These are phyloP conservation scores for Prunus padus DNA, from an alignment of 306 rosid species.

Conservation along the genomic window DNA sequence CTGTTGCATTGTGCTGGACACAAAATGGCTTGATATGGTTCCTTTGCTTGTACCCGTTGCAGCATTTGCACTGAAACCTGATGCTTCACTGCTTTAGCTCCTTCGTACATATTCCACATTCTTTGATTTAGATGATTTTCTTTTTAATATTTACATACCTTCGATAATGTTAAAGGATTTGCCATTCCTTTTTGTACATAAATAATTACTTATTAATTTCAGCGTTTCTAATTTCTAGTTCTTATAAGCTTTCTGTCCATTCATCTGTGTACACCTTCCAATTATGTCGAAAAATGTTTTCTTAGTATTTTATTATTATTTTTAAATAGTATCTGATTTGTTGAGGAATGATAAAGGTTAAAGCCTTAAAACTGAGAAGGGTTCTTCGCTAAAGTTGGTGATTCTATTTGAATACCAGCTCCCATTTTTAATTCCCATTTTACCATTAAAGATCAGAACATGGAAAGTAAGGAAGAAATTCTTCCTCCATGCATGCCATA, in stretches of 20 bases:
- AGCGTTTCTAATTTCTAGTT: neutral
- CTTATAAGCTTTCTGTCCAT: neutral
- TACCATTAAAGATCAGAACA: no score
- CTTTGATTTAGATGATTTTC: constrained; percentile 7
- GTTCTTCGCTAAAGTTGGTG: no score
- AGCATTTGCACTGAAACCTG: neutral
- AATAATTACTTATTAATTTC: neutral
- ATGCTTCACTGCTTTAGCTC: neutral
- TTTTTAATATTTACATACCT: neutral
- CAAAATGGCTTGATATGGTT: neutral
- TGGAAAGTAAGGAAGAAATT: no score
- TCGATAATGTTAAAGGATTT: constrained; percentile 3
- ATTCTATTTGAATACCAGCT: no score
- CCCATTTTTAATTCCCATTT: no score
- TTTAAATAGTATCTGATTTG: neutral
- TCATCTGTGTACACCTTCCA: neutral
- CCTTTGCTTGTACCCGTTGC: neutral
- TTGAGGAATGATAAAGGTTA: neutral
- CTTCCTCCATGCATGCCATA: no score
- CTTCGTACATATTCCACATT: constrained; percentile 13
- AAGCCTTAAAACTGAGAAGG: no score
- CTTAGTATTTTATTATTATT: neutral
- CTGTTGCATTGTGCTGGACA: no score
- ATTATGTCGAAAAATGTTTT: neutral
- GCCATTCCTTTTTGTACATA: constrained; percentile 3